phyloP scores from a whole-genome alignment of 140 eudicot species.

The Anethum foeniculum region DNA sequence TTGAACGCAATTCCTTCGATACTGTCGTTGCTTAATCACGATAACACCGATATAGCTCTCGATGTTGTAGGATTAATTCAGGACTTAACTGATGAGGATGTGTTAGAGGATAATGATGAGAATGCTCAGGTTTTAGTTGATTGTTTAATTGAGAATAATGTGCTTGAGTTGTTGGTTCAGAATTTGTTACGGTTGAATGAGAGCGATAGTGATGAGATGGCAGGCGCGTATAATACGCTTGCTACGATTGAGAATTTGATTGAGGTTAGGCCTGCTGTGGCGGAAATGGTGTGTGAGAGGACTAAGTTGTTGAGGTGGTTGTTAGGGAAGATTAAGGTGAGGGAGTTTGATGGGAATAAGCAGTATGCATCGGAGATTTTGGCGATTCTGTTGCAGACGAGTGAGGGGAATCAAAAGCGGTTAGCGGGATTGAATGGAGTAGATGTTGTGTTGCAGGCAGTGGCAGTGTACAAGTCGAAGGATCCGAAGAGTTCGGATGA shows the following conservation, averaged over 20 bases:
- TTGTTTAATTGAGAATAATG: slow-evolving; percentile 69
- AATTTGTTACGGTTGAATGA: slow-evolving; percentile 54
- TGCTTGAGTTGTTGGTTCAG: slow-evolving; percentile 65
- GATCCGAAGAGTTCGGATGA: slow-evolving; percentile 84
- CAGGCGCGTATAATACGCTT: slow-evolving; percentile 55
- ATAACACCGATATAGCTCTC: slow-evolving; percentile 72
- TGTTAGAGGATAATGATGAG: slow-evolving; percentile 67
- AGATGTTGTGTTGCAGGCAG: slow-evolving; percentile 91
- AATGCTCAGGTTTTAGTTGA: slow-evolving; percentile 66
- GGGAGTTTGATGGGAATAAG: slow-evolving; percentile 92
- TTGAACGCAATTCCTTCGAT: slow-evolving; percentile 67
- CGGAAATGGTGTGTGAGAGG: slow-evolving; percentile 89
- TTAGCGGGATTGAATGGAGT: slow-evolving; percentile 92
- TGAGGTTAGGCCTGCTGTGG: slow-evolving; percentile 77
- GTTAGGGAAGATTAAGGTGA: slow-evolving; percentile 65
- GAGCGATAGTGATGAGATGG: slow-evolving; percentile 63
- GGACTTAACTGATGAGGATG: slow-evolving; percentile 89
- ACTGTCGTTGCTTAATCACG: slow-evolving; percentile 60
- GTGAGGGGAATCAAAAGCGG: slow-evolving; percentile 79
- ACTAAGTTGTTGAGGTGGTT: slow-evolving; percentile 84
- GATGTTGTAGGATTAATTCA: slow-evolving; percentile 69
- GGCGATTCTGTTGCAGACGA: slow-evolving; percentile 84
- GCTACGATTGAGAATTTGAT: slow-evolving; percentile 79
- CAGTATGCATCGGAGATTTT: slow-evolving; percentile 90
- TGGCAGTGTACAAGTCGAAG: slow-evolving; percentile 79